Base-by-base conservation (phyloP, 176 grass and related monocot species). In the Raddia distichophylla region DNA sequence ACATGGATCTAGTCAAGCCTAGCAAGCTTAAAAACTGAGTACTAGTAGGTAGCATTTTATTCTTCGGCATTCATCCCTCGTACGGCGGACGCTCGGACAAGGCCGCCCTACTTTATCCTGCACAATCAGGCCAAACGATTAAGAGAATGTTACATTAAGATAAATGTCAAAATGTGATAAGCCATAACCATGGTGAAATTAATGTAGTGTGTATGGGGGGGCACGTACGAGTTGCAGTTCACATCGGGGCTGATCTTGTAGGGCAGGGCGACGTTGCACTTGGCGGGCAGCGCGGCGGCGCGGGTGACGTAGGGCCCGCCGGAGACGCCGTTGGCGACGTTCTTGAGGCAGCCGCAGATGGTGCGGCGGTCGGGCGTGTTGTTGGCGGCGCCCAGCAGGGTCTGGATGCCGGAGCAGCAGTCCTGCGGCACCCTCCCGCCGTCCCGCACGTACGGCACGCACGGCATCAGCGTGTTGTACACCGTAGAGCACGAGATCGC, bases 291-390 rank as follows among this genome's bases (percentile, higher is more conserved):
- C 16, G 48, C 58, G 42, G 86, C 50, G 53, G 86, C 90, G 78
- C 86, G 82, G 79, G 14, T 45, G 79, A 89, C 35, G 57, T 83
- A 60, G 52, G 54, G 14, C 12, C 54, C 42, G 51, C 64, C 63
- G 73, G 69, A 32, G 16, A 73, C 83, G 78, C 60, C 75, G 72
- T 60, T 82, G 74, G 90, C 87, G 59, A 89, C 83, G 72, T 67
- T 89, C 87, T 92, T 89, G 62, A 92, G 85, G 74, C 90, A 92
- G 73, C 76, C 53, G 74, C 90, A 92, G 67, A 85, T 59, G 79
- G 87, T 67, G 69, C 83, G 83, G 48, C 90, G 86, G 87, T 89
- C 90, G 0, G 86, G 73, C 48, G 83, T 79, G 79, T 57, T 86
- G 74, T 53, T 15, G 22, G 90, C 90, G 52, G 43, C 12, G 11